These are phyloP conservation scores for Maudiozyma barnettii DNA, from an alignment of 805 yeast genomes.

Conservation along the genomic window DNA sequence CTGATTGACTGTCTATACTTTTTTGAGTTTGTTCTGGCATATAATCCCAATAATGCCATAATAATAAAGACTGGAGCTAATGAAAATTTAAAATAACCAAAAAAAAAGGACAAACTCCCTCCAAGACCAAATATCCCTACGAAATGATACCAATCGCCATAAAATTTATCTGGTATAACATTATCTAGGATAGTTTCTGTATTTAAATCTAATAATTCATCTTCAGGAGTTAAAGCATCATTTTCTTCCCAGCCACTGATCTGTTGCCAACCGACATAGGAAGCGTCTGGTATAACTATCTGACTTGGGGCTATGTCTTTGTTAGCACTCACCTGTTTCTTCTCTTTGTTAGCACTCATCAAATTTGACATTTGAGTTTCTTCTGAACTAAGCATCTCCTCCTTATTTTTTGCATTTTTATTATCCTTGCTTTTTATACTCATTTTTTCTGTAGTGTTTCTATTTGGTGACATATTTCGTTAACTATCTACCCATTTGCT, in stretches of 20 bases:
- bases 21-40: constrained; percentile 75
- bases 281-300: constrained; percentile 32
- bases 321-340: not conserved
- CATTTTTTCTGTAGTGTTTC: not conserved
- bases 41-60: constrained; percentile 45
- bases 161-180: constrained; percentile 62
- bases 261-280: constrained; percentile 87
- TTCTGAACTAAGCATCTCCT: not conserved
- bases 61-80: constrained; percentile 72
- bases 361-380: not conserved
- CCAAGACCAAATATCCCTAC: constrained; percentile 59
- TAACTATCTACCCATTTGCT: not conserved
- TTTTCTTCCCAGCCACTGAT: constrained; percentile 78
- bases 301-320: not conserved
- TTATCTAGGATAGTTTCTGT: constrained; percentile 65
- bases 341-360: not conserved
- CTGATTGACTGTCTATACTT: constrained; percentile 63
- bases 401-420: not conserved
- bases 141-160: constrained; percentile 94
- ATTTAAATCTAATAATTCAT: constrained; percentile 59
- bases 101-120: constrained; percentile 60
- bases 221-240: constrained; percentile 52
- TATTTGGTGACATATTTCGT: not conserved
- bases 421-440: not conserved
- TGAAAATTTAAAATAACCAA: constrained; percentile 69